A percentile compares a stretch with the other conserved stretches of the same genome.
These are phyloP conservation scores for Galeopsis tetrahit DNA, from an alignment of 257 asterid species.

Conservation along the genomic window DNA sequence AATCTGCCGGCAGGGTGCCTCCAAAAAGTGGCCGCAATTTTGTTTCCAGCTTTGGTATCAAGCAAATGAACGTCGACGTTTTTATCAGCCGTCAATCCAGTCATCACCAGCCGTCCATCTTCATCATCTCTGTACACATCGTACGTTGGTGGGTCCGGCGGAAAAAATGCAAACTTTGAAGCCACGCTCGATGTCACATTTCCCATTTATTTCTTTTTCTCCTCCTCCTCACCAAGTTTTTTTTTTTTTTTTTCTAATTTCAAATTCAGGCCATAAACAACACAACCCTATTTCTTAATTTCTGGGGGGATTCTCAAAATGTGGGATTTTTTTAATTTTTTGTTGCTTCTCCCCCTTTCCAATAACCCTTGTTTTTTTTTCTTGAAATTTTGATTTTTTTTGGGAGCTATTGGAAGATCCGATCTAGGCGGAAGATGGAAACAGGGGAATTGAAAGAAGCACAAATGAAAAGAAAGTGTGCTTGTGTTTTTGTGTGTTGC, in stretches of 20 bases:
- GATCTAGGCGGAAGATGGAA: constrained; percentile 74
- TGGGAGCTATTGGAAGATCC: constrained; percentile 61
- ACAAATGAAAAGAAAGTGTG: constrained; percentile 35
- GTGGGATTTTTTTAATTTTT: constrained; percentile 24
- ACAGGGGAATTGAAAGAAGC: constrained; percentile 49
- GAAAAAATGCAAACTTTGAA: constrained; percentile 95
- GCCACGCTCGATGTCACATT: constrained; percentile 97
- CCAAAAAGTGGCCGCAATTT: constrained; percentile 93
- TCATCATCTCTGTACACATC: constrained; percentile 72
- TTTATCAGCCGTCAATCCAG: constrained; percentile 80
- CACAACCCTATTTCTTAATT: not conserved
- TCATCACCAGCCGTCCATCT: constrained; percentile 71
- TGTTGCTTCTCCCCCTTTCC: constrained; percentile 22
- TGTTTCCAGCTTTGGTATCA: constrained; percentile 80
- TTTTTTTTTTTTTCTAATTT: constrained; percentile 22
- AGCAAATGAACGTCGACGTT: constrained; percentile 85
- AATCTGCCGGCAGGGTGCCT: constrained; percentile 84
- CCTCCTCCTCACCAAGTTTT: constrained; percentile 23
- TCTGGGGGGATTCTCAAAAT: constrained; percentile 24
- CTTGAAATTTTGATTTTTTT: not conserved
- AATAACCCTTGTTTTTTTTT: not conserved
- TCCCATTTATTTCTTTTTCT: constrained; percentile 59
- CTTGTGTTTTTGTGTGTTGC: constrained; percentile 42
- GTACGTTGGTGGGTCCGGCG: constrained; percentile 98
- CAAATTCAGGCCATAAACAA: constrained; percentile 42